Percentiles rank a stretch among this genome's conserved stretches.
Conservation (phyloP, 1,139 yeast species). For the Blastobotrys ciferrii region DNA sequence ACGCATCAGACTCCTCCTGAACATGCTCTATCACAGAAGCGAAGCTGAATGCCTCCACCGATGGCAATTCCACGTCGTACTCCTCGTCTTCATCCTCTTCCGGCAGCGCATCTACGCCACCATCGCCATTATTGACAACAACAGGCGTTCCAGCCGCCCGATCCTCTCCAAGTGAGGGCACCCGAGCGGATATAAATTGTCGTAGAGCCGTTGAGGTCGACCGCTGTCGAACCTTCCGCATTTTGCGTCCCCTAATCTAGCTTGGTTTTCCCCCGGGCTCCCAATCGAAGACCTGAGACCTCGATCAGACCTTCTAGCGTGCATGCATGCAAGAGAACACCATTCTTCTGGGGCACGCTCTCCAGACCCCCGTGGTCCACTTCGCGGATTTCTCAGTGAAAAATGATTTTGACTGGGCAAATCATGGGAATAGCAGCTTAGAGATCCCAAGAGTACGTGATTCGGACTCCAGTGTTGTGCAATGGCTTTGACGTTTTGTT, state of each 20-base stretch:
- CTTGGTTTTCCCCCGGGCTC: constrained; percentile 12
- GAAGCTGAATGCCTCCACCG: constrained; percentile 24
- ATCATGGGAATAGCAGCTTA: too few species aligned
- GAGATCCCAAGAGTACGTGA: too few species aligned
- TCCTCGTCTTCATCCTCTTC: constrained; percentile 1
- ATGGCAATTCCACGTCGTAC: constrained; percentile 21
- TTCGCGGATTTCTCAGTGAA: too few species aligned
- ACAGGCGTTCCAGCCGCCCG: constrained; percentile 1
- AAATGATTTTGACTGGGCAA: too few species aligned
- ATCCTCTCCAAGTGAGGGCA: constrained; percentile 1
- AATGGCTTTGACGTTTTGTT: too few species aligned
- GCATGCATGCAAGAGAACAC: neutral
- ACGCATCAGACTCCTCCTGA: constrained; percentile 16
- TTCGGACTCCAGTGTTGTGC: too few species aligned
- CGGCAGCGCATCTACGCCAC: neutral
- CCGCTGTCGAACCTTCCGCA: constrained; percentile 8
- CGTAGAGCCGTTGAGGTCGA: neutral
- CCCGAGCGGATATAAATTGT: constrained; percentile 4
- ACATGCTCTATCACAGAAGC: constrained; percentile 15
- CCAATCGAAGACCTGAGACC: too few species aligned
- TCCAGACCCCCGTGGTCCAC: too few species aligned
- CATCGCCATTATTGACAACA: neutral
- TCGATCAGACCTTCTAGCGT: neutral
- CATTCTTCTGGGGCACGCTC: too few species aligned
- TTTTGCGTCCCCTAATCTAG: too few species aligned